Evolutionary conservation across 352 stramenopile genomes (phyloP).

Genomic region (Peronospora farinosa): DNA sequence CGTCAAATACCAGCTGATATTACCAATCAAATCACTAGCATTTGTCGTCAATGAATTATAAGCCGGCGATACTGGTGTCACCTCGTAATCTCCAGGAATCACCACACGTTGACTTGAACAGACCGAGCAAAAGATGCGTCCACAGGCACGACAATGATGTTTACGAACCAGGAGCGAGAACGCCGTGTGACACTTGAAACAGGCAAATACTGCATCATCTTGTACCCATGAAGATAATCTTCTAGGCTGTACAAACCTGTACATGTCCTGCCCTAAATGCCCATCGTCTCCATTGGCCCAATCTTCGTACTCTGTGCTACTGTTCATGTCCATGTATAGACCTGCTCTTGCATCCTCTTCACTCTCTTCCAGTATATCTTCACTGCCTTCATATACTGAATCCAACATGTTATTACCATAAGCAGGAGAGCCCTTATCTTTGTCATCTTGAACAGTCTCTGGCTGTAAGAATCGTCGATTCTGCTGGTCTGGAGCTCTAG

Average conservation of each 20-base stretch:
- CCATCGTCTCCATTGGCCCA: slow-evolving; percentile 49
- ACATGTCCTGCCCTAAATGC: slow-evolving; percentile 60
- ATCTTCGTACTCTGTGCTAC: slow-evolving; percentile 53
- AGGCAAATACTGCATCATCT: slow-evolving; percentile 79
- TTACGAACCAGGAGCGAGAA: slow-evolving; percentile 79
- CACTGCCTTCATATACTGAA: slow-evolving; percentile 51
- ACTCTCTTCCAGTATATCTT: slow-evolving; percentile 36
- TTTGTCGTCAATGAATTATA: slow-evolving; percentile 67
- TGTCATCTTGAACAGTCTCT: slow-evolving; percentile 12
- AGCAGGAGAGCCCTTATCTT: slow-evolving; percentile 17
- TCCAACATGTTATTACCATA: slow-evolving; percentile 39
- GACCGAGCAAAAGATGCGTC: slow-evolving; percentile 73
- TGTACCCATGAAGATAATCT: slow-evolving; percentile 79
- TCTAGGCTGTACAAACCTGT: slow-evolving; percentile 75
- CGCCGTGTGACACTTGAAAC: slow-evolving; percentile 78
- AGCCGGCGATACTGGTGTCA: slow-evolving; percentile 50
- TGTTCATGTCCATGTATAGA: slow-evolving; percentile 13
- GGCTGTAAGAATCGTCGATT: slow-evolving; percentile 11
- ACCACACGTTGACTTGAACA: slow-evolving; percentile 81
- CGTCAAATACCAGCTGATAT: slow-evolving; percentile 78
- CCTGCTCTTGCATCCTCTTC: slow-evolving; percentile 6
- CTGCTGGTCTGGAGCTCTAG: slow-evolving; percentile 2
- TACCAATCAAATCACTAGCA: slow-evolving; percentile 68
- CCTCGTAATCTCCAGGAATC: slow-evolving; percentile 75
- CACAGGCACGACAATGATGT: slow-evolving; percentile 76